Evolutionary conservation across 768 basidiomycete species (phyloP).

Genomic region (Boletus patriciae): DNA sequence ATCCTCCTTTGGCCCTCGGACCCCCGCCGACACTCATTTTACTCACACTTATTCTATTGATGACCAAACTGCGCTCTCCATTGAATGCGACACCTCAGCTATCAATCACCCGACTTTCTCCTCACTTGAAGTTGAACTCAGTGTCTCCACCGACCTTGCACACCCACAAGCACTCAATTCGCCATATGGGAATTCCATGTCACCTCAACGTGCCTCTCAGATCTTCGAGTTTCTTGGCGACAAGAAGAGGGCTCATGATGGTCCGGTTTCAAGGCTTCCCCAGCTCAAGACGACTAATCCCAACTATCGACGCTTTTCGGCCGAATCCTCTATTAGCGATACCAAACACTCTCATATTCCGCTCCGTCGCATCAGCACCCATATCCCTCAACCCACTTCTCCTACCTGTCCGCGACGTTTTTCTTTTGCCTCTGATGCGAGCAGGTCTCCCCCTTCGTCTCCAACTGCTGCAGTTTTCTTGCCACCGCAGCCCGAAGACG

Average conservation of each 20-base stretch:
- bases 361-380: constrained; percentile 11
- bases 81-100: constrained; percentile 46
- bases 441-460: constrained; percentile 7
- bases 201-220: constrained; percentile 70
- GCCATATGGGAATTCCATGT: constrained; percentile 45
- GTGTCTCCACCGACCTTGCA: constrained; percentile 46
- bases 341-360: constrained; percentile 21
- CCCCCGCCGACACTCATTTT: constrained; percentile 47
- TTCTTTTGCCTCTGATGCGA: constrained; percentile 16
- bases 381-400: constrained; percentile 14
- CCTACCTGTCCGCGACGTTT: constrained; percentile 8
- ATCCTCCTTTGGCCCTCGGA: constrained; percentile 51
- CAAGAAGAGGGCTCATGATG: constrained; percentile 40
- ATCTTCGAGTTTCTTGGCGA: constrained; percentile 71
- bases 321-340: constrained; percentile 28
- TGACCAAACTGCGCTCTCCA: constrained; percentile 40
- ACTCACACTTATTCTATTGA: constrained; percentile 40
- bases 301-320: constrained; percentile 23
- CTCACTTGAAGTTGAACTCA: constrained; percentile 75
- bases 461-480: constrained; percentile 1
- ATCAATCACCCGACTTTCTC: constrained; percentile 49
- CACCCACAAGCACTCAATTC: constrained; percentile 16
- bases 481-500: constrained; percentile 1
- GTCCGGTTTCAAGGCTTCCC: constrained; percentile 34
- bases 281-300: constrained; percentile 27